phyloP scores from a whole-genome alignment of 345 rosid species.

The Linum tenue region DNA sequence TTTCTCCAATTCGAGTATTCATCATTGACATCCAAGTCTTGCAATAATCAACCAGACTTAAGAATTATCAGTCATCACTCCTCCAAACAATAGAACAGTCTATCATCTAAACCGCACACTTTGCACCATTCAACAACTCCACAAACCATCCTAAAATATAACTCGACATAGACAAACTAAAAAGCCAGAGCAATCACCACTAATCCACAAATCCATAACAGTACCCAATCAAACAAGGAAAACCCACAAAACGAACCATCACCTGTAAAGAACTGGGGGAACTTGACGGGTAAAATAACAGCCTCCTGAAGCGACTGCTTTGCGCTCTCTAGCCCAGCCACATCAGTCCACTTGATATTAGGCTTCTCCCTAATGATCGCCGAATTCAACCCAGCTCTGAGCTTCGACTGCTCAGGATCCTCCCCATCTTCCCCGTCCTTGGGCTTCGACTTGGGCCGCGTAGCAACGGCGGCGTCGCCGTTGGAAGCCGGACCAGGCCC shows the following conservation, averaged over 20 bases:
- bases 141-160: neutral
- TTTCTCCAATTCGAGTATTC: neutral
- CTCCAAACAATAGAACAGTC: neutral
- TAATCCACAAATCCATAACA: neutral
- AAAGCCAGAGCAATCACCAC: neutral
- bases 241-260: neutral
- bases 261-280: conserved; percentile 94
- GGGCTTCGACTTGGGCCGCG: conserved; percentile 60
- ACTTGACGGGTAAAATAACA: conserved; percentile 90
- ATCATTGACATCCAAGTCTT: too few relatives aligned
- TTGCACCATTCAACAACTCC: neutral
- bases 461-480: conserved; percentile 70
- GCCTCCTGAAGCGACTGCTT: conserved; percentile 92
- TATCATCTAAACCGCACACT: neutral
- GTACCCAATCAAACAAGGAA: conserved; percentile 2
- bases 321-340: conserved; percentile 92
- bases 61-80: too few relatives aligned
- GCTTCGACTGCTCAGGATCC: conserved; percentile 75
- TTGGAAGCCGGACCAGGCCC: conserved; percentile 62
- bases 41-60: too few relatives aligned
- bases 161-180: neutral
- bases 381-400: conserved; percentile 70
- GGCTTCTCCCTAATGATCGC: conserved; percentile 88
- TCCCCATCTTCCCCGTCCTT: conserved; percentile 79
- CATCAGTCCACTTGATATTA: conserved; percentile 78